Evolutionary conservation across 2,329 filamentous ascomycete genomes (phyloP), one percentile per base, ranked within the genome.

Genomic region (Xylaria arbuscula): DNA sequence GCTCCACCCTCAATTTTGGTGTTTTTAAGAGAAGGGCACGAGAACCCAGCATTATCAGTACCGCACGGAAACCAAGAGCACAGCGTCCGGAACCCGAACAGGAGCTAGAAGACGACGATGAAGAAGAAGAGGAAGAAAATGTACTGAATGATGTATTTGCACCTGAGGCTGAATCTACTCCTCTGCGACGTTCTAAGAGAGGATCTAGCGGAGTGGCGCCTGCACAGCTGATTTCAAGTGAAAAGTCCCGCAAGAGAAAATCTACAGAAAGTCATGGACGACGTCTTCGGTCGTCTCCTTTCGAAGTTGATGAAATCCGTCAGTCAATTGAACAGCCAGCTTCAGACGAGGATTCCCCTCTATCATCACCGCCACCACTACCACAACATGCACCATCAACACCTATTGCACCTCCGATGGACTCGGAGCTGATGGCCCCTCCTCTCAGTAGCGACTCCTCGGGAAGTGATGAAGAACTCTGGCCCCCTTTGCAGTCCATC

Each of bases 111-210:
- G 77, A 75, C 34, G 80, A 80, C 38, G 79, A 75, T 36, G 80
- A 86, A 24, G 84, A 79, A 70, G 61, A 65, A 1, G 80, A 87
- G 83, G 77, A 79, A 1, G 73, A 74, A 11, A 71, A 72, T 24
- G 70, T 77, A 70, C 74, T 80, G 70, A 79, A 80, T 76, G 78
- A 86, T 83, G 81, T 86, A 72, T 90, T 88, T 75, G 85, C 82
- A 60, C 90, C 85, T 0, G 89, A 92, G 65, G 89, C 88, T 34
- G 89, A 92, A 79, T 90, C 89, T 17, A 93, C 91, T 7, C 90
- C 90, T 3, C 75, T 91, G 32, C 86, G 88, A 66, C 79, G 85
- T 22, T 80, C 81, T 42, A 85, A 81, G 68, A 80, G 79, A 48
- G 77, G 78, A n/a, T 74, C 77, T 36, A 68, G 69, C 53, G 76